phyloP scores from a whole-genome alignment of 2,329 filamentous ascomycete genomes.

The Pestalotiopsis sp. region DNA sequence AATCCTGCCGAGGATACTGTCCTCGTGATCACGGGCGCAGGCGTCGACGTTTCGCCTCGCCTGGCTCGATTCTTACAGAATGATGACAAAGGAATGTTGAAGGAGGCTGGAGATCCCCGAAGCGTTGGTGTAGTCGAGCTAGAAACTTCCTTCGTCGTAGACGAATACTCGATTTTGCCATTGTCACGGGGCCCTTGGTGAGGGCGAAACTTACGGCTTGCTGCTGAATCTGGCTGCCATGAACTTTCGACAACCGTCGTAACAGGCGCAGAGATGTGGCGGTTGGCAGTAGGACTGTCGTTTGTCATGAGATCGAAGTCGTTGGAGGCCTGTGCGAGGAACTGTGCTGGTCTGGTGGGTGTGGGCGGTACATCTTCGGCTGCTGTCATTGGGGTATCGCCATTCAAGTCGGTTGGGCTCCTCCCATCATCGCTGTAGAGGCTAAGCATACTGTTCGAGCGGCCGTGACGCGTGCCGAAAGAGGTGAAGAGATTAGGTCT shows the following conservation, averaged over 20 bases:
- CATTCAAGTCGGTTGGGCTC: constrained; percentile 52
- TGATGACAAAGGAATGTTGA: constrained; percentile 39
- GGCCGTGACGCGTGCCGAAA: constrained; percentile 49
- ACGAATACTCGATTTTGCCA: constrained; percentile 18
- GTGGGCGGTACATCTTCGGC: constrained; percentile 87
- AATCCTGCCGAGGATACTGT: constrained; percentile 25
- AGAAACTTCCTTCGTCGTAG: constrained; percentile 19
- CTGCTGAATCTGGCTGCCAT: constrained; percentile 26
- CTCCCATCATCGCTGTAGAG: constrained; percentile 74
- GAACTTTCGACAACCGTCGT: constrained; percentile 38
- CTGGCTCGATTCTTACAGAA: constrained; percentile 38
- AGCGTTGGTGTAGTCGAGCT: constrained; percentile 34
- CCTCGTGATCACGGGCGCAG: constrained; percentile 34
- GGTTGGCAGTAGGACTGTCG: constrained; percentile 51
- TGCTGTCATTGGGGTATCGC: constrained; percentile 30
- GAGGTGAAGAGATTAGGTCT: constrained; percentile 69
- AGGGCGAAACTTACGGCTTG: constrained; percentile 46
- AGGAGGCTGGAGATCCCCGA: constrained; percentile 34
- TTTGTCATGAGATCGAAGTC: constrained; percentile 39
- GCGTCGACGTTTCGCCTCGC: constrained; percentile 34
- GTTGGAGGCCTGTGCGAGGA: constrained; percentile 38
- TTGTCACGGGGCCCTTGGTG: constrained; percentile 23
- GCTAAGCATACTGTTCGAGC: constrained; percentile 75
- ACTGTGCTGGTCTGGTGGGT: constrained; percentile 73
- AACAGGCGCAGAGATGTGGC: constrained; percentile 42